Evolutionary conservation across 2,329 filamentous ascomycete genomes (phyloP).

Genomic region (Coniochaeta prunicola): DNA sequence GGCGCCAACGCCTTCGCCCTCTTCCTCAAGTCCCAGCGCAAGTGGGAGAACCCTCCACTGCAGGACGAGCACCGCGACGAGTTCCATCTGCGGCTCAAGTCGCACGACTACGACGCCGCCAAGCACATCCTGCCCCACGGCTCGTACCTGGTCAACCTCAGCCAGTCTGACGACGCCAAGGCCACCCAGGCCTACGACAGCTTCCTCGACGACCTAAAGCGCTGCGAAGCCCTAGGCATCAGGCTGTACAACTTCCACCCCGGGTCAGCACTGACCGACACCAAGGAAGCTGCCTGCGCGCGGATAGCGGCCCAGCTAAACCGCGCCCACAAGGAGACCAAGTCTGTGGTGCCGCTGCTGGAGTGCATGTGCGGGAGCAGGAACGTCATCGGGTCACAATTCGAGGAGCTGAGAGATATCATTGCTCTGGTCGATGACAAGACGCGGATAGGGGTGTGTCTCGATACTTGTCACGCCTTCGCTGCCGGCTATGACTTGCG

Average conservation of each 20-base stretch:
- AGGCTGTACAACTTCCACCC: constrained; percentile 97
- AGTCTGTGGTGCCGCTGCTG: constrained; percentile 70
- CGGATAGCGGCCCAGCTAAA: constrained; percentile 82
- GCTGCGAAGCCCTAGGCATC: constrained; percentile 83
- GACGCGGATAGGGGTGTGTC: constrained; percentile 79
- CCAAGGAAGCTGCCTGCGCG: constrained; percentile 61
- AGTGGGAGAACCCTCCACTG: constrained; percentile 82
- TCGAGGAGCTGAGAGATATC: constrained; percentile 80
- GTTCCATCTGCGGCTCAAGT: constrained; percentile 62
- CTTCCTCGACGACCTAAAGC: constrained; percentile 80
- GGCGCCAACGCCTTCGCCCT: constrained; percentile 90
- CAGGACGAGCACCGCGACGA: constrained; percentile 57
- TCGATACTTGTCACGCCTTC: constrained; percentile 96
- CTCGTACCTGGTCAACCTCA: constrained; percentile 93
- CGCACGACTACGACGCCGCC: constrained; percentile 63
- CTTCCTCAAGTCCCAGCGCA: constrained; percentile 93
- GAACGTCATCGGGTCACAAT: constrained; percentile 78
- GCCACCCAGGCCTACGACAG: constrained; percentile 77
- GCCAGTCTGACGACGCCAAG: constrained; percentile 72
- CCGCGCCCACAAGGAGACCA: constrained; percentile 68
- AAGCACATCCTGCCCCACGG: constrained; percentile 83
- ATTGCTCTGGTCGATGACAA: constrained; percentile 77
- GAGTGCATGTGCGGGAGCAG: constrained; percentile 94
- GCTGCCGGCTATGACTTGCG: constrained; percentile 89
- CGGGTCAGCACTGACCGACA: constrained; percentile 65